A percentile compares a stretch with the other conserved stretches of the same genome.
phyloP scores from a whole-genome alignment of 768 basidiomycete species.

The Cubamyces lactineus region DNA sequence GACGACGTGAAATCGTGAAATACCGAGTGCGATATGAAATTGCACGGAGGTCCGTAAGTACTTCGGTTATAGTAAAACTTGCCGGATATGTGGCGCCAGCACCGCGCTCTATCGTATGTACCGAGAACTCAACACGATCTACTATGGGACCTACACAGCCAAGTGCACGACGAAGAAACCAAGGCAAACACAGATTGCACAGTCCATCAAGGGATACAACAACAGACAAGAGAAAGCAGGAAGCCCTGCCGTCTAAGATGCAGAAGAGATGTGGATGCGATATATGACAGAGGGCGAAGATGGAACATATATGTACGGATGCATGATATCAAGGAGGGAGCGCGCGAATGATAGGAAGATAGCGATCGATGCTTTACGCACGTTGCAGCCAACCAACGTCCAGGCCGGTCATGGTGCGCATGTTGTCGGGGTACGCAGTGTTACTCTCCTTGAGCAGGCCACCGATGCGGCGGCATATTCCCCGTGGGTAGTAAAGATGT shows the following conservation, averaged over 20 bases:
- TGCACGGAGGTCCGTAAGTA: too few relatives aligned
- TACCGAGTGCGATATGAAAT: not conserved
- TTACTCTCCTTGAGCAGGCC: slow-evolving; percentile 78
- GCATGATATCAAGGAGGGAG: not conserved
- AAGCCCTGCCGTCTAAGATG: not conserved
- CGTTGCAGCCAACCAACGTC: slow-evolving; percentile 79
- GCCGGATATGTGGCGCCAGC: slow-evolving; percentile 16
- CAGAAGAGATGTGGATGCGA: slow-evolving; percentile 8
- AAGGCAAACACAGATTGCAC: not conserved
- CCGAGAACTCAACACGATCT: not conserved
- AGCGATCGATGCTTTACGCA: slow-evolving; percentile 22
- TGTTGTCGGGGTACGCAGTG: slow-evolving; percentile 68
- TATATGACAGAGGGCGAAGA: slow-evolving; percentile 8
- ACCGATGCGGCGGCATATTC: slow-evolving; percentile 73
- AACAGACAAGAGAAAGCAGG: not conserved
- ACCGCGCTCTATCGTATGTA: slow-evolving; percentile 18
- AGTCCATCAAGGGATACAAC: slow-evolving; percentile 5
- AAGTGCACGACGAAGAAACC: not conserved
- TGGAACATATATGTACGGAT: slow-evolving; percentile 3
- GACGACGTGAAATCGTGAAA: too few relatives aligned
- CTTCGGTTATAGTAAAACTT: not conserved
- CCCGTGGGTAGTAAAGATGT: slow-evolving; percentile 79
- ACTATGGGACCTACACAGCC: slow-evolving; percentile 5
- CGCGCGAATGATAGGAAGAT: not conserved
- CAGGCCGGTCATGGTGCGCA: slow-evolving; percentile 80